Base-by-base conservation (phyloP, 2,329 filamentous ascomycete genomes). In the Calonectria pseudoreteaudii region DNA sequence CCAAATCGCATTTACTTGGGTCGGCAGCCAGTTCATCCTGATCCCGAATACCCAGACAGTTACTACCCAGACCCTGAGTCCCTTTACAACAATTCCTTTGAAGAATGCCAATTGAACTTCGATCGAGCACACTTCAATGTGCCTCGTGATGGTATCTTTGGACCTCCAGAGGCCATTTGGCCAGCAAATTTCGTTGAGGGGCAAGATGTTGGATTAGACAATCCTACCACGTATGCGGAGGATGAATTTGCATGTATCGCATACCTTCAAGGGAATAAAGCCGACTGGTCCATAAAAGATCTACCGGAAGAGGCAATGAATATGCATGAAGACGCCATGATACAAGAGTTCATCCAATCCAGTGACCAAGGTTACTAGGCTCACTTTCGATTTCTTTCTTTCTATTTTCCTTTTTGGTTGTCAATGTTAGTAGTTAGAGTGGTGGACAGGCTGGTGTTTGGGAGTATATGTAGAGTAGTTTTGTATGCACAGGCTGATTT, bases 241-340 rank as follows among this genome's bases (percentile, higher is more conserved):
- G n/a, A 47, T 11, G 44, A 47, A n/a, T 47, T 47, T 13, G 44
- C 7, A n/a, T 13, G 8, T 4, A 47, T 23, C 20, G 8, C 18
- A 34, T 56, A 56, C 20, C 52, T 56, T n/a, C 16, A 6, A 11
- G 52, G 52, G 28, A 5, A 23, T 10, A 23, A 83, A 38, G 78
- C 76, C 14, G 84, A 84, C 66, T 86, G 84, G 84, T 77, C 82
- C 69, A 76, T 85, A 11, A 82, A 84, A 74, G 78, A 83, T 26
- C 70, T 86, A 11, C 82, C 83, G 11, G 80, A 81, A 28, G 75
- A 74, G 26, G 76, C 78, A 30, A 81, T 82, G 62, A 84, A 83
- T 26, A 69, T 86, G 11, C 82, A 82, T 10, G 80, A 81, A 28
- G 75, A 74, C 26, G 77, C 78, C 28, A 81, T 82, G 62, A 84